Evolutionary conservation across 2,329 filamentous ascomycete species (phyloP), one percentile per base, ranked within the genome.

Genomic region (Claviceps humidiphila): DNA sequence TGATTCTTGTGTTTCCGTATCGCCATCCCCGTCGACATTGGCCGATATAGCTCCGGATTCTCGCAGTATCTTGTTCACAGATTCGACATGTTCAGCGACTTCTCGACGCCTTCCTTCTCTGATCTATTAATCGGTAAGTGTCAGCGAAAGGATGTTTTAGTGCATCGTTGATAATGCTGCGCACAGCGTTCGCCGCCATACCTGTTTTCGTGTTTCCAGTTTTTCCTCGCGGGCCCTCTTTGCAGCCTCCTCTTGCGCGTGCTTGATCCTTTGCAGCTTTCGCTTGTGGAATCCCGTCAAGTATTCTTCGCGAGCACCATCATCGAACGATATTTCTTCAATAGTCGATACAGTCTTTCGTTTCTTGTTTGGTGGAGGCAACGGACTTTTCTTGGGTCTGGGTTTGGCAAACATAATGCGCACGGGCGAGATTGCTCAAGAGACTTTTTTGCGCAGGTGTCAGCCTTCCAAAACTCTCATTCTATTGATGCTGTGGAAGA

Each of bases 231-330:
- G 81, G 47, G 84, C 89, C 64, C 78, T 82, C 68, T 88, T 85
- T 46, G 80, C 82, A 3, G 88, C 87, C 59, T 85, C 76, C 59
- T 93, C 89, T 63, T 93, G 86, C 1, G 91, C 91, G 67, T 84
- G 75, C 71, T 95, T 94, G 58, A 84, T 82, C 40, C 93, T 80
- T 66, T 89, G 85, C 51, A 87, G 72, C 68, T 96, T 97, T 68
- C 93, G 85, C 76, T 97, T 98, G 74, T 91, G 90, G 70, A 98
- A 98, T 2, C 93, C 93, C 0, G 89, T 96, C 53, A 98, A 76
- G 65, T 87, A 98, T 63, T 97, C 89, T 58, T 85, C 74, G 58
- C 93, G 84, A 46, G 87, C 87, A 55, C 77, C 75, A 55, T 77
- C 71, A 71, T 98, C 89, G 71, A 97, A 98, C 50, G 74, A 81